Evolutionary conservation across 768 basidiomycete genomes (phyloP), one percentile per base, ranked within the genome.

Genomic region (Lactarius sp.): DNA sequence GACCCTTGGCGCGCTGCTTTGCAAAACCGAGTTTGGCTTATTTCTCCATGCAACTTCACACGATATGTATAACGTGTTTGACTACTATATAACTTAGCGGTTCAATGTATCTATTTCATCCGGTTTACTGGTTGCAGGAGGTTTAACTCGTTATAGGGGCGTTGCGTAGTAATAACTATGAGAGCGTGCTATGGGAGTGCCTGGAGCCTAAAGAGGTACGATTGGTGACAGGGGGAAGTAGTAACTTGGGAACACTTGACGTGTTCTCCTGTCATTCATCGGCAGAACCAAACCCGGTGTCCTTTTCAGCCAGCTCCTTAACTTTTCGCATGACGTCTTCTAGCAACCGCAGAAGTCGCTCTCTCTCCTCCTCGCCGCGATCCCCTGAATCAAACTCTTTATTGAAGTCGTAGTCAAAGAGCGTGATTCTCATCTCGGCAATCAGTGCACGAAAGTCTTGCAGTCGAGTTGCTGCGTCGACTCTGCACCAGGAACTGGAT

Each of bases 321-420:
- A 64, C 59, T 50, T 55, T 56, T 51, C n/a, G 47, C 63, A 60
- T 56, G 22, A 60, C 54, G 14, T 64, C 63, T 49, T 60, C 63
- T 20, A 64, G 53, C 34, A 64, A 56, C 57, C 59, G 54, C 18
- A 64, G 49, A 20, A 64, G 16, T 31, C 59, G 18, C 18, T 64
- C 59, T 22, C 39, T 44, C 4, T 55, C 63, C 18, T 50, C 31
- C 7, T 62, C 58, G 4, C 42, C 51, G 31, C 31, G 41, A 18
- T 33, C 27, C 10, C 20, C 12, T 7, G 52, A 12, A 31, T 54
- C 16, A 46, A 44, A 31, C 42, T 46, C 60, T 27, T 44, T 42
- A 13, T 39, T 36, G 2, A 3, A 9, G 33, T 59, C 58, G 8
- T 36, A 36, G 13, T 60, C 49, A 3, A 56, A n/a, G 13, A 56